Conservation (phyloP, 768 basidiomycete species). For the Clitopilus passeckerianus region DNA sequence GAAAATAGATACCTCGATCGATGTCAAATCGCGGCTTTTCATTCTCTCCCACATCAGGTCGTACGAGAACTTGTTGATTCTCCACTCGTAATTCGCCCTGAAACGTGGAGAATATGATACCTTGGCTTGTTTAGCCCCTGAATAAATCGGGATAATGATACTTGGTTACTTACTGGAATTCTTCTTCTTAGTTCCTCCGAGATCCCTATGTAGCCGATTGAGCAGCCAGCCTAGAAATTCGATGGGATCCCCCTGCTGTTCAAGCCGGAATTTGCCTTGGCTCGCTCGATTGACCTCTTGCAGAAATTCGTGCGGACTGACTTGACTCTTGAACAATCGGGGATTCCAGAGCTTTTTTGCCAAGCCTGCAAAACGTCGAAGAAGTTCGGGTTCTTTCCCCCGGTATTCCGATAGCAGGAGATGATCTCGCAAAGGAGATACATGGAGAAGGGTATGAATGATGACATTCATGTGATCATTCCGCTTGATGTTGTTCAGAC, state of each 20-base stretch:
- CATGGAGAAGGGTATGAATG: constrained; percentile 89
- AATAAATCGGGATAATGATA: constrained; percentile 5
- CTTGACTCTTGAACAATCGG: constrained; percentile 93
- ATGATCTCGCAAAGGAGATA: constrained; percentile 85
- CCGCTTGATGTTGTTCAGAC: constrained; percentile 94
- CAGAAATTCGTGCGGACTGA: constrained; percentile 97
- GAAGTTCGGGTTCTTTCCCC: constrained; percentile 79
- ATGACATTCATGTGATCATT: constrained; percentile 99
- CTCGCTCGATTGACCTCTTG: constrained; percentile 94
- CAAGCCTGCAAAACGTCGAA: constrained; percentile 81
- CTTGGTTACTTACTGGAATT: constrained; percentile 68
- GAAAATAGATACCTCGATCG: constrained; percentile 66
- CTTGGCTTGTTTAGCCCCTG: constrained; percentile 32
- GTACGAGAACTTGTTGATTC: constrained; percentile 88
- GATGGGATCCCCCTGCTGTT: constrained; percentile 92
- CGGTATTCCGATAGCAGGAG: constrained; percentile 71
- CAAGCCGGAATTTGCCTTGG: constrained; percentile 86
- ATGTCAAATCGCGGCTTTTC: constrained; percentile 92
- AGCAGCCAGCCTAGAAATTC: constrained; percentile 96
- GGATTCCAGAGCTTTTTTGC: constrained; percentile 98
- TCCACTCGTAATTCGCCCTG: constrained; percentile 93
- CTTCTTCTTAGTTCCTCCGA: constrained; percentile 91
- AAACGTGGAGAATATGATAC: constrained; percentile 89
- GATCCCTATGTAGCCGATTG: constrained; percentile 87
- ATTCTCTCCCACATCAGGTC: constrained; percentile 67